Percentiles rank a stretch among this genome's conserved stretches.
phyloP scores from a whole-genome alignment of 2,329 filamentous ascomycete genomes.

The Knoxdaviesia proteae region DNA sequence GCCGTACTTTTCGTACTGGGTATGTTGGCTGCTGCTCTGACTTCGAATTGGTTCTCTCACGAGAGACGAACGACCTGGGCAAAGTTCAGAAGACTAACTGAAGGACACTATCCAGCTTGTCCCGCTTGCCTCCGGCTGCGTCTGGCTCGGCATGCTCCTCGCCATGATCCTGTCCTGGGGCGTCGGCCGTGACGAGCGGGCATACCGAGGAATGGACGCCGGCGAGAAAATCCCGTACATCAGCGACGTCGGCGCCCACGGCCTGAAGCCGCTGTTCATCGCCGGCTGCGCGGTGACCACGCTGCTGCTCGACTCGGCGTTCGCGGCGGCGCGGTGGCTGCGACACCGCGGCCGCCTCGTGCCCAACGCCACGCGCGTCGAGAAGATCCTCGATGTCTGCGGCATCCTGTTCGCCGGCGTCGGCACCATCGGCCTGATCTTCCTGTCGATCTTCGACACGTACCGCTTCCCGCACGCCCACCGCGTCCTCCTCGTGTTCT shows the following conservation, averaged over 20 bases:
- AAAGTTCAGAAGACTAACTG: too few species aligned
- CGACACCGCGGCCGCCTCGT: constrained; percentile 62
- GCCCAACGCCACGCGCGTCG: constrained; percentile 41
- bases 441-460: constrained; percentile 74
- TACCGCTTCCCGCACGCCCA: constrained; percentile 45
- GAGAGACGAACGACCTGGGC: too few species aligned
- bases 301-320: constrained; percentile 60
- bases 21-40: too few species aligned
- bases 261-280: constrained; percentile 61
- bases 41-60: too few species aligned
- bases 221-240: constrained; percentile 49
- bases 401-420: constrained; percentile 48
- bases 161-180: constrained; percentile 53
- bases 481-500: constrained; percentile 57
- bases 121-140: constrained; percentile 44
- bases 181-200: constrained; percentile 26
- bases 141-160: constrained; percentile 48
- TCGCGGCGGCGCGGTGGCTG: constrained; percentile 66
- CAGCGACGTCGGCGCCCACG: constrained; percentile 39
- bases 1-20: too few species aligned
- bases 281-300: constrained; percentile 50
- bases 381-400: constrained; percentile 41
- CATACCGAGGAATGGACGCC: constrained; percentile 38
- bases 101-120: constrained; percentile 26
- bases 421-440: constrained; percentile 62